Percentiles rank a stretch among this genome's conserved stretches.
Evolutionary conservation across 2,329 filamentous ascomycete genomes (phyloP).

Genomic region (Talaromyces amestolkiae): DNA sequence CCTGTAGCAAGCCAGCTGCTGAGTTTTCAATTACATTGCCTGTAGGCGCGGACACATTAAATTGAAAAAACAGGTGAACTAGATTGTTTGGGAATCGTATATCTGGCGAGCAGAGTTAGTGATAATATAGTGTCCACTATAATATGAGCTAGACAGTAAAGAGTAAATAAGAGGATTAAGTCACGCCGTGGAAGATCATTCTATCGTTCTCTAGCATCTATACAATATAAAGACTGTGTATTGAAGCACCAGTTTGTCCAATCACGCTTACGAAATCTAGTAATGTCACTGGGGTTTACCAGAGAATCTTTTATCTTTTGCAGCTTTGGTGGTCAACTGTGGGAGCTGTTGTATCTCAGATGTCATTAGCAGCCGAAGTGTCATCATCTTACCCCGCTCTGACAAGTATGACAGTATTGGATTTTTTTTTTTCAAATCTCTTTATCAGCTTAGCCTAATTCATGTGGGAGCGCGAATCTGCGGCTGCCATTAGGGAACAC

Average conservation of each 20-base stretch:
- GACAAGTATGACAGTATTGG: background rate
- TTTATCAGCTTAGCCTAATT: background rate
- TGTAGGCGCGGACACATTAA: constrained; percentile 68
- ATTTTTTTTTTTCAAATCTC: background rate
- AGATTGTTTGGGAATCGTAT: constrained; percentile 61
- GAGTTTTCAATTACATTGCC: constrained; percentile 79
- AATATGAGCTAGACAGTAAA: constrained; percentile 70
- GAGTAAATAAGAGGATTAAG: background rate
- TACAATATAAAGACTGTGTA: no score
- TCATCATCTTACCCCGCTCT: background rate
- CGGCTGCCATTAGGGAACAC: background rate
- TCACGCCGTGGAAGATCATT: no score
- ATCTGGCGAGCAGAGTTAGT: constrained; percentile 60
- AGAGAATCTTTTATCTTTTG: background rate
- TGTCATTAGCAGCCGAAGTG: background rate
- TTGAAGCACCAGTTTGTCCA: no score
- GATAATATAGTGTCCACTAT: constrained; percentile 71
- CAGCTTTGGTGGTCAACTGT: background rate
- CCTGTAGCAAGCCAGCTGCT: constrained; percentile 77
- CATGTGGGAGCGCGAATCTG: background rate
- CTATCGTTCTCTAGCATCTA: no score
- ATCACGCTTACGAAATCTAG: no score
- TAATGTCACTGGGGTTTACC: no score
- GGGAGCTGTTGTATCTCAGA: background rate
- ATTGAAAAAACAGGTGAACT: constrained; percentile 66